Base-by-base conservation (phyloP, 2,329 filamentous ascomycete genomes). In the Cercospora zeina region DNA sequence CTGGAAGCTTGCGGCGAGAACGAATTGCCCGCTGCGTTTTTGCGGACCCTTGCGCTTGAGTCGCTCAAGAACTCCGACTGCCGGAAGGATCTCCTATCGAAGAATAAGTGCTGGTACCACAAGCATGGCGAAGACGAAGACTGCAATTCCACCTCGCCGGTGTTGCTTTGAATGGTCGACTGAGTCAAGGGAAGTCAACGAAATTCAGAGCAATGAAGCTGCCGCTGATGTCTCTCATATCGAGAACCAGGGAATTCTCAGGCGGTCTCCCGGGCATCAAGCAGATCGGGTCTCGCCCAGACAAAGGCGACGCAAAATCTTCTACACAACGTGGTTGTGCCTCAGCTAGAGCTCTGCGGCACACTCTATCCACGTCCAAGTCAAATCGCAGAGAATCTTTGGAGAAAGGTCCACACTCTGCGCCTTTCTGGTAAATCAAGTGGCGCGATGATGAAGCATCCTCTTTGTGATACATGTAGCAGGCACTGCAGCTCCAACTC, bases 51-150 rank as follows among this genome's bases (percentile, higher is more conserved):
- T 6, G 54, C 54, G 4, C 14, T 39, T 1, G 14, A 11, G n/a
- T 2, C n/a, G 34, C 21, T 55, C 1, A 10, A n/a, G 21, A 55
- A 13, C 10, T 4, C 1, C 9, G 36, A 16, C 24, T 30, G 21
- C 2, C 8, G 19, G n/a, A 56, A 7, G 14, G 54, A 2, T n/a
- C n/a, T n/a, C n/a, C 21, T 56, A 2, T 7, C 14, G 13, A 5
- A 21, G 36, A 4, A 45, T n/a, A 19, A 2, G 14, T 56, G 54
- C 54, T 56, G 54, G 21, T 56, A 56, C 9, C 54, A 56, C n/a
- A 37, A 56, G 9, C 54, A 56, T 10, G 3, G 5, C 3, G 21
- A 16, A 2, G 54, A 14, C 8, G 54, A 42, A 56, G 13, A 4
- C 1, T 56, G 54, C 37, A 14, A 7, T 3, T 56, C 54, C 1